Evolutionary conservation across 179 eudicot genomes (phyloP).

Genomic region (Sideroxylon spinosum): DNA sequence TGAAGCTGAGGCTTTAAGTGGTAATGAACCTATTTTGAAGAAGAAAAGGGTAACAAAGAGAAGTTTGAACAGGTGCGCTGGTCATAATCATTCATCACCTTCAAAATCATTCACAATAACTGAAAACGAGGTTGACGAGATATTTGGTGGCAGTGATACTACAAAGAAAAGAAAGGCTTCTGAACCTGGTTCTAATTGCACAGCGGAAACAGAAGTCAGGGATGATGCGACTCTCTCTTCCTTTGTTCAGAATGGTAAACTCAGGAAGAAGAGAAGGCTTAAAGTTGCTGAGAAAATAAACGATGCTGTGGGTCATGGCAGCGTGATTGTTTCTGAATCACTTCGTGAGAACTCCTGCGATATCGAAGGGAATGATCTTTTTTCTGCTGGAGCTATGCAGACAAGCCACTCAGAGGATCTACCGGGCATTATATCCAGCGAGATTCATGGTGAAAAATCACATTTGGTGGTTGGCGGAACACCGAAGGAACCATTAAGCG

Average conservation of each 20-base stretch:
- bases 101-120: background rate
- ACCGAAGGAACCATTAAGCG: background rate
- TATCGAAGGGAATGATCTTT: background rate
- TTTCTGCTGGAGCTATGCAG: background rate
- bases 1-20: conserved; percentile 16
- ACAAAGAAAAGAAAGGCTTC: background rate
- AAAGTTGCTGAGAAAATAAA: conserved; percentile 2
- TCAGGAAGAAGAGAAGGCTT: conserved; percentile 20
- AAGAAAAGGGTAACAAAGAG: conserved; percentile 11
- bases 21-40: background rate
- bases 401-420: background rate
- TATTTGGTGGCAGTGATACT: background rate
- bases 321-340: background rate
- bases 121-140: background rate
- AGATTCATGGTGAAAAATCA: background rate
- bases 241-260: conserved; percentile 13
- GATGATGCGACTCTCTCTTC: conserved; percentile 26
- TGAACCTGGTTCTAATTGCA: background rate
- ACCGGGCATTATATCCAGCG: background rate
- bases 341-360: background rate
- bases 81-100: conserved; percentile 9
- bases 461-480: background rate
- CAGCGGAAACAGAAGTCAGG: background rate
- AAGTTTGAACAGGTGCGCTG: conserved; percentile 11
- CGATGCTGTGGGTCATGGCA: background rate